Evolutionary conservation across 257 asterid genomes (phyloP).

Genomic region (Solanum paucissectum): DNA sequence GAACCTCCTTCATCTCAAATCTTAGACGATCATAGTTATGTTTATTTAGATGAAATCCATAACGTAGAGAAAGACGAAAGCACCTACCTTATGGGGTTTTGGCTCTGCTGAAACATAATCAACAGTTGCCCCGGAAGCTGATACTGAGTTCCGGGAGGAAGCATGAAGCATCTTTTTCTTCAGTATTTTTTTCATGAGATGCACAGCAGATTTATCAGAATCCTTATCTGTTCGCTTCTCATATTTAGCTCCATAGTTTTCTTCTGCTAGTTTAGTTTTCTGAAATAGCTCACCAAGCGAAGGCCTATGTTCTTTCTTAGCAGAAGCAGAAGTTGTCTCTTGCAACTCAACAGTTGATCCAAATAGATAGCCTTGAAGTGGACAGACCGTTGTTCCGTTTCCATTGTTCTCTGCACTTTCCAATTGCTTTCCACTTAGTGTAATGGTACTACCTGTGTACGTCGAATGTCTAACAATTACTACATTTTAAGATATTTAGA

Average conservation of each 20-base stretch:
- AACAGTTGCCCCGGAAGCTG: slow-evolving; percentile 28
- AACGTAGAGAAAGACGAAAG: neutral
- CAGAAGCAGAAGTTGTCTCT: slow-evolving; percentile 28
- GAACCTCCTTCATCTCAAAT: neutral
- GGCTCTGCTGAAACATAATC: slow-evolving; percentile 55
- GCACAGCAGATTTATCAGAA: slow-evolving; percentile 51
- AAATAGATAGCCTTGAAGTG: slow-evolving; percentile 77
- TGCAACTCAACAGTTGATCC: slow-evolving; percentile 60
- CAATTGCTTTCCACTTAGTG: slow-evolving; percentile 49
- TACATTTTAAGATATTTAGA: neutral
- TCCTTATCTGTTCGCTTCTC: slow-evolving; percentile 55
- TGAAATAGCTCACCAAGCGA: slow-evolving; percentile 93
- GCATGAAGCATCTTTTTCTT: slow-evolving; percentile 38
- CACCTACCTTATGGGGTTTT: slow-evolving; percentile 53
- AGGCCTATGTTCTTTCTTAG: slow-evolving; percentile 57
- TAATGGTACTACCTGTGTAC: slow-evolving; percentile 32
- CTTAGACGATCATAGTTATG: neutral
- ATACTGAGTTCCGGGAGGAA: slow-evolving; percentile 27
- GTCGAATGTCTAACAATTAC: neutral
- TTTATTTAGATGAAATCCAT: neutral
- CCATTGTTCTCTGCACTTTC: slow-evolving; percentile 40
- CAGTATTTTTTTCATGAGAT: slow-evolving; percentile 63
- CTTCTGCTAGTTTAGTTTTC: slow-evolving; percentile 64
- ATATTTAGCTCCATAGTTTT: slow-evolving; percentile 32
- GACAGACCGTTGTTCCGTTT: slow-evolving; percentile 49